phyloP scores from a whole-genome alignment of 2,329 filamentous ascomycete genomes.

The Paraconiothyrium brasiliense region DNA sequence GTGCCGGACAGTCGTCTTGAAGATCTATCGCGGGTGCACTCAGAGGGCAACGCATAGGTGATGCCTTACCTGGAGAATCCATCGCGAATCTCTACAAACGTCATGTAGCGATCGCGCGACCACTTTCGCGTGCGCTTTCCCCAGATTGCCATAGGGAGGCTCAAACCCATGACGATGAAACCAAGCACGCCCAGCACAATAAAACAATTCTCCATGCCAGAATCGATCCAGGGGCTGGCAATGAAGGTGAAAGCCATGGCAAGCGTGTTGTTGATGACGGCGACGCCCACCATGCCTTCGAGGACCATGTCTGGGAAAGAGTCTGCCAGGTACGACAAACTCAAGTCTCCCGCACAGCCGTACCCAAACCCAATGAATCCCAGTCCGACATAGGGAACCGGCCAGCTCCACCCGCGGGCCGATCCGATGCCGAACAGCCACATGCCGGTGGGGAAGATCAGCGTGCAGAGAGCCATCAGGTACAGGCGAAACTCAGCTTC shows the following conservation, averaged over 20 bases:
- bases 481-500: constrained; percentile 66
- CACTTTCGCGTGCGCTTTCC: constrained; percentile 28
- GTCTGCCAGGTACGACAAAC: constrained; percentile 28
- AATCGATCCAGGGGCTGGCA: constrained; percentile 29
- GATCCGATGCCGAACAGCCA: constrained; percentile 65
- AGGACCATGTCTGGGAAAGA: constrained; percentile 34
- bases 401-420: constrained; percentile 62
- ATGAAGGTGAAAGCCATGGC: constrained; percentile 31
- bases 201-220: constrained; percentile 32
- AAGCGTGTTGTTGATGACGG: constrained; percentile 31
- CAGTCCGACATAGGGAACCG: constrained; percentile 63
- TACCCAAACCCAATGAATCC: constrained; percentile 69
- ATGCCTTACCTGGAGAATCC: constrained; percentile 16
- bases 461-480: constrained; percentile 60
- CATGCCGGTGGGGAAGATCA: constrained; percentile 62
- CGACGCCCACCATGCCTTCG: constrained; percentile 33
- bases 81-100: constrained; percentile 30
- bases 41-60: not conserved
- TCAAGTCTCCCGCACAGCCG: constrained; percentile 66
- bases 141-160: constrained; percentile 28
- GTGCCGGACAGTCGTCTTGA: not conserved
- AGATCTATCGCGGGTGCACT: not conserved
- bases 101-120: constrained; percentile 27
- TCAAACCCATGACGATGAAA: constrained; percentile 28
- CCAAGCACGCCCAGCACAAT: constrained; percentile 31